A percentile compares a stretch with the other conserved stretches of the same genome.
phyloP scores from a whole-genome alignment of 192 early-diverging fungal genomes.

The Geranomyces michiganensis region DNA sequence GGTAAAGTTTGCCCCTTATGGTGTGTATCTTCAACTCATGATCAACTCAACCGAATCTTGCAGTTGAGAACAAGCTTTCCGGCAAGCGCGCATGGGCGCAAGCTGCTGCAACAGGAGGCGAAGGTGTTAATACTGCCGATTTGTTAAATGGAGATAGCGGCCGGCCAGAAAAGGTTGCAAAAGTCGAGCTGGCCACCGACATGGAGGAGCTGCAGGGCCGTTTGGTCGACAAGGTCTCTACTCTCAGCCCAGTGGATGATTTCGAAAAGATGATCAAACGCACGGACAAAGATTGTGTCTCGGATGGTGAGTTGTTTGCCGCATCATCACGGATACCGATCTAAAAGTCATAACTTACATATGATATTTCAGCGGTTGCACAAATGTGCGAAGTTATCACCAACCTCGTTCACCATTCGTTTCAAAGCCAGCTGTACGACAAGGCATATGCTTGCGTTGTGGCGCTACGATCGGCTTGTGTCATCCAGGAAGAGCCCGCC shows the following conservation, averaged over 20 bases:
- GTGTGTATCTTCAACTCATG: neutral
- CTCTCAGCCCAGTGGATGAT: slow-evolving; percentile 61
- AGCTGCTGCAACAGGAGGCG: neutral
- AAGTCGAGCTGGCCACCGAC: slow-evolving; percentile 28
- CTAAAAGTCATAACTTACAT: neutral
- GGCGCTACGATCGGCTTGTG: slow-evolving; percentile 46
- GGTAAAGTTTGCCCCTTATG: slow-evolving; percentile 40
- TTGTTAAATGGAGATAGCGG: neutral
- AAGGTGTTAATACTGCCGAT: neutral
- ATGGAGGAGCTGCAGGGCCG: slow-evolving; percentile 41
- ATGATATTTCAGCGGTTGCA: slow-evolving; percentile 48
- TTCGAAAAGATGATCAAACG: slow-evolving; percentile 64
- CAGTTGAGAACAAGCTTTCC: slow-evolving; percentile 25
- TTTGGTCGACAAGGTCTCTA: slow-evolving; percentile 49
- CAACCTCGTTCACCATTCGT: slow-evolving; percentile 54
- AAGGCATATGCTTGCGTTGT: slow-evolving; percentile 62
- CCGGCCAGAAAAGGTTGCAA: slow-evolving; percentile 3
- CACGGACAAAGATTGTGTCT: slow-evolving; percentile 55
- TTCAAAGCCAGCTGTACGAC: slow-evolving; percentile 57
- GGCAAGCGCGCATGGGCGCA: slow-evolving; percentile 33
- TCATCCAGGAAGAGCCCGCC: slow-evolving; percentile 40
- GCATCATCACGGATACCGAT: neutral
- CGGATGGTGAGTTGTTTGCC: slow-evolving; percentile 37
- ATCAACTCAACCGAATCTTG: neutral
- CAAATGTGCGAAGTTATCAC: slow-evolving; percentile 59